phyloP scores from a whole-genome alignment of 2,329 filamentous ascomycete genomes.

The Colletotrichum tofieldiae region DNA sequence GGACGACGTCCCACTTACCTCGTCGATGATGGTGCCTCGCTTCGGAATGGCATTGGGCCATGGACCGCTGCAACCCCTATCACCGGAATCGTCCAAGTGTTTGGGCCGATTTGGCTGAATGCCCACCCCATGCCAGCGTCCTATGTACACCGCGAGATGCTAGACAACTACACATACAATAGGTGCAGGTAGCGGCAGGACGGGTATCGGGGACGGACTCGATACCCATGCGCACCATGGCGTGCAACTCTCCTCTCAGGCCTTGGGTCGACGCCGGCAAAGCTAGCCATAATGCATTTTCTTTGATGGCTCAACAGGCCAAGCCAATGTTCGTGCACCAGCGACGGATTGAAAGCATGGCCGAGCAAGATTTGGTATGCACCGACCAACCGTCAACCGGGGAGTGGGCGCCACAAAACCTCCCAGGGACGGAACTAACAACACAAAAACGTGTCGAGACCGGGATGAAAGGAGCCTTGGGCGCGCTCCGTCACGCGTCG shows the following conservation, averaged over 20 bases:
- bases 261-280: neutral
- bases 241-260: neutral
- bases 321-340: neutral
- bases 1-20: conserved; percentile 13
- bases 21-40: conserved; percentile 23
- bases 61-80: conserved; percentile 11
- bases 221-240: neutral
- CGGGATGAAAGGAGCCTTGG: conserved; percentile 32
- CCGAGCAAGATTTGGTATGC: neutral
- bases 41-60: conserved; percentile 24
- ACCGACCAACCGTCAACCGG: conserved; percentile 11
- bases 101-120: conserved; percentile 16
- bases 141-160: neutral
- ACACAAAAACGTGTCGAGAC: conserved; percentile 33
- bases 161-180: neutral
- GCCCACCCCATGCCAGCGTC: neutral
- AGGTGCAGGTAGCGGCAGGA: neutral
- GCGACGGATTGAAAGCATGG: neutral
- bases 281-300: neutral
- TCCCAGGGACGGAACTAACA: conserved; percentile 23
- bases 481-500: conserved; percentile 27
- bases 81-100: conserved; percentile 4
- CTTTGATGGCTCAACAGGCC: neutral
- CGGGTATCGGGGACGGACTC: neutral
- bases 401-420: conserved; percentile 16